Evolutionary conservation across 345 rosid species (phyloP).

Genomic region (Odontarrhena argentea): DNA sequence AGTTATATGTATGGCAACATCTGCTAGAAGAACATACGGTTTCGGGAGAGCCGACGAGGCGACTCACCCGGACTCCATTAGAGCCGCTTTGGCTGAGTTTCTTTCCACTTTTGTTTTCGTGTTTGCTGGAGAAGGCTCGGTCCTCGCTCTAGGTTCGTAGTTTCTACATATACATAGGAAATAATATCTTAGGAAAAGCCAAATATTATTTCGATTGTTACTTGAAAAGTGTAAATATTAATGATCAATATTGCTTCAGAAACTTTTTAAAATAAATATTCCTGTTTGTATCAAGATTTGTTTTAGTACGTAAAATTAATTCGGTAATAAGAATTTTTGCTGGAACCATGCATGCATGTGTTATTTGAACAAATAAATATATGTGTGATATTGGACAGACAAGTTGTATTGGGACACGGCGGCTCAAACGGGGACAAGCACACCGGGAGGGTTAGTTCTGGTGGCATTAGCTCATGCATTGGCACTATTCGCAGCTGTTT

Average conservation of each 20-base stretch:
- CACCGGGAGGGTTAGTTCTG: slow-evolving; percentile 51
- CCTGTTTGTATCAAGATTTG: not conserved
- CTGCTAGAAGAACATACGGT: slow-evolving; percentile 39
- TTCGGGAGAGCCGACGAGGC: slow-evolving; percentile 46
- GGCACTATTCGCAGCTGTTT: slow-evolving; percentile 58
- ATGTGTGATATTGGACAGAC: slow-evolving; percentile 41
- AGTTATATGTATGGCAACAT: slow-evolving; percentile 31
- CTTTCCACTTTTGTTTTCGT: slow-evolving; percentile 71
- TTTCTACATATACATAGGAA: not conserved
- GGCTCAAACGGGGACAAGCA: slow-evolving; percentile 40
- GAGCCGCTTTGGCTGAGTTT: slow-evolving; percentile 70
- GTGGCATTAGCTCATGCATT: slow-evolving; percentile 74
- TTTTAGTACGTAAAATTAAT: not conserved
- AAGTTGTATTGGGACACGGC: slow-evolving; percentile 48
- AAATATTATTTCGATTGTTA: not conserved
- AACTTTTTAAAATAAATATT: not conserved
- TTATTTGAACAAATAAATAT: slow-evolving; percentile 6
- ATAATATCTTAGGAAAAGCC: not conserved
- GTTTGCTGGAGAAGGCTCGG: slow-evolving; percentile 77
- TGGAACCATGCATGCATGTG: slow-evolving; percentile 25
- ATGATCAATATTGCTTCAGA: not conserved
- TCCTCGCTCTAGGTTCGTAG: slow-evolving; percentile 57
- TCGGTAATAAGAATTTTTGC: not conserved
- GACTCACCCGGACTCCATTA: slow-evolving; percentile 44
- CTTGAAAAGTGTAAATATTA: not conserved